Conservation (phyloP, 495 filamentous ascomycete genomes). For the Oidiodendron maius region DNA sequence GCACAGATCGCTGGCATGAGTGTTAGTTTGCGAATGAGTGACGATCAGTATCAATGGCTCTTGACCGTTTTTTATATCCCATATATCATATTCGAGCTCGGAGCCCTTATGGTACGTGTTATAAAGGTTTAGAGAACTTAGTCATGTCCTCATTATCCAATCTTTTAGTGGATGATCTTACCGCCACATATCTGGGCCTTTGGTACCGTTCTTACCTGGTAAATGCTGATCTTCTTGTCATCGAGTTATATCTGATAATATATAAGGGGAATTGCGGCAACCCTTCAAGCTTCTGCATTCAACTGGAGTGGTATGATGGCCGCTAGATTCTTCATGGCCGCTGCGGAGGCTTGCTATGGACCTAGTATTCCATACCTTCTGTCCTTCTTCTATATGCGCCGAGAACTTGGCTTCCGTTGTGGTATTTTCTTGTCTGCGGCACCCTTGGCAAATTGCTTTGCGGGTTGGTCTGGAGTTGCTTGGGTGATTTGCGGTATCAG, state of each 20-base stretch:
- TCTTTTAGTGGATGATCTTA: slow-evolving; percentile 72
- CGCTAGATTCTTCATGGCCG: slow-evolving; percentile 58
- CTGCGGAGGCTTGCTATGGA: slow-evolving; percentile 60
- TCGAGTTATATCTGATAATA: no score
- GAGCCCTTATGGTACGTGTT: slow-evolving; percentile 60
- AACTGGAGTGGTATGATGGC: slow-evolving; percentile 61
- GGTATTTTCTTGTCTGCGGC: slow-evolving; percentile 73
- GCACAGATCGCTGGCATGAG: slow-evolving; percentile 42
- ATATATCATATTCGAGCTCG: slow-evolving; percentile 60
- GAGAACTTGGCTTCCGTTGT: slow-evolving; percentile 67
- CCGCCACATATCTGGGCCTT: slow-evolving; percentile 31
- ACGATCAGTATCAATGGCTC: slow-evolving; percentile 53
- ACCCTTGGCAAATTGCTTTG: slow-evolving; percentile 74
- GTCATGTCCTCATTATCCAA: no score
- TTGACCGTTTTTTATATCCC: slow-evolving; percentile 72
- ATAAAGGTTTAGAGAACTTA: no score
- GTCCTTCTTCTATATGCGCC: slow-evolving; percentile 75
- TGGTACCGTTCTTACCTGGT: slow-evolving; percentile 18
- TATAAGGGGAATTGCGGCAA: slow-evolving; percentile 49
- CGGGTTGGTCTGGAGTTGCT: no score
- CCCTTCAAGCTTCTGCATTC: slow-evolving; percentile 51
- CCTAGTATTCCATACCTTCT: slow-evolving; percentile 68
- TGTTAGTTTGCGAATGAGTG: slow-evolving; percentile 31
- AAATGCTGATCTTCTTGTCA: no score
- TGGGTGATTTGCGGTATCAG: no score